phyloP scores from a whole-genome alignment of 106 monocot species.

The Apostasia ramifera region DNA sequence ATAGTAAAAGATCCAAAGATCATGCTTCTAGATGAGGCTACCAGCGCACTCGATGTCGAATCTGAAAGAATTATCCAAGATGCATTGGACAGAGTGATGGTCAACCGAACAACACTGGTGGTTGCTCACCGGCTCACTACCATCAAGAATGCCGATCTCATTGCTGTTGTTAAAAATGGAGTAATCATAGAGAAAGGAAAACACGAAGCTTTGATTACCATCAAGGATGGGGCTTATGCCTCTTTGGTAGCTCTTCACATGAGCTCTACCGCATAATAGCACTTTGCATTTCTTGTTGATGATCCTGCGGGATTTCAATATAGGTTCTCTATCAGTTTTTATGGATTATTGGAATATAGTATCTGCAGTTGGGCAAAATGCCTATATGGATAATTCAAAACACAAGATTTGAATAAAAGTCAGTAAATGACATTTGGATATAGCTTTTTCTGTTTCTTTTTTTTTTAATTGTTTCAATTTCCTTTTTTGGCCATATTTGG shows the following conservation, averaged over 20 bases:
- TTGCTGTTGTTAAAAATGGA: conserved; percentile 18
- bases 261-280: neutral
- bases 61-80: conserved; percentile 10
- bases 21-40: conserved; percentile 19
- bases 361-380: too few relatives aligned
- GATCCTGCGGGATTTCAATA: too few relatives aligned
- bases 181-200: conserved; percentile 22
- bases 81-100: conserved; percentile 8
- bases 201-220: conserved; percentile 11
- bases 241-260: conserved; percentile 7
- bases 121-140: conserved; percentile 16
- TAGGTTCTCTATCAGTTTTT: too few relatives aligned
- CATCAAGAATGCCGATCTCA: conserved; percentile 14
- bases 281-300: too few relatives aligned
- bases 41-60: conserved; percentile 17
- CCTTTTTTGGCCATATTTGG: too few relatives aligned
- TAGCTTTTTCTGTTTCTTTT: too few relatives aligned
- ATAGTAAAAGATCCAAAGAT: conserved; percentile 13
- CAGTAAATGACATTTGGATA: too few relatives aligned
- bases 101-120: conserved; percentile 1
- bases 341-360: too few relatives aligned
- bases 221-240: conserved; percentile 16
- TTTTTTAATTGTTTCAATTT: too few relatives aligned
- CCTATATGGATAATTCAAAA: too few relatives aligned
- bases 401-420: too few relatives aligned